Conservation (phyloP, 257 asterid species). For the Mentha longifolia region DNA sequence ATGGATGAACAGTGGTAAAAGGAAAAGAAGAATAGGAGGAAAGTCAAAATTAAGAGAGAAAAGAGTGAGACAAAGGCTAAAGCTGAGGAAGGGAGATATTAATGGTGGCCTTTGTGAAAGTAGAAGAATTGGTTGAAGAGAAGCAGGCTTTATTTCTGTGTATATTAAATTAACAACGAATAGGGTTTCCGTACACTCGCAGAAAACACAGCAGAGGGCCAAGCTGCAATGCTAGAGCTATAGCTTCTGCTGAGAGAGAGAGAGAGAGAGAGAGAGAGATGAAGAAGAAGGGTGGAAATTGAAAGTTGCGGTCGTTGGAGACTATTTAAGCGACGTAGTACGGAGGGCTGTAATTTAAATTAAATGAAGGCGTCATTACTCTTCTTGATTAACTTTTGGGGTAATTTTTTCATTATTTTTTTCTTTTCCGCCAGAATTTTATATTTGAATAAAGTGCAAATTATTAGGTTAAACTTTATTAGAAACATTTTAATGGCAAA, state of each 20-base stretch:
- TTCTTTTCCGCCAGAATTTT: no score
- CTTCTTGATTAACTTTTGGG: not conserved
- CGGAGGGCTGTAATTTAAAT: slow-evolving; percentile 26
- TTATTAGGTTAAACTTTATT: no score
- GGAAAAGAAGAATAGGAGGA: slow-evolving; percentile 14
- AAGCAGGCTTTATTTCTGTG: slow-evolving; percentile 32
- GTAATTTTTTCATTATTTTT: no score
- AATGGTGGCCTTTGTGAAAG: slow-evolving; percentile 26
- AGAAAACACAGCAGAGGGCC: slow-evolving; percentile 31
- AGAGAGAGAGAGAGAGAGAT: slow-evolving; percentile 10
- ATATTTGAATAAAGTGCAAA: no score
- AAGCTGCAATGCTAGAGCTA: slow-evolving; percentile 28
- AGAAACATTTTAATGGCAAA: no score
- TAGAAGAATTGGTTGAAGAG: slow-evolving; percentile 29
- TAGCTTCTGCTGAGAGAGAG: slow-evolving; percentile 29
- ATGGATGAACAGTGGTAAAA: slow-evolving; percentile 18
- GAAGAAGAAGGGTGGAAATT: not conserved
- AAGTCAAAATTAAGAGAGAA: slow-evolving; percentile 33
- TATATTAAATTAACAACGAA: slow-evolving; percentile 22
- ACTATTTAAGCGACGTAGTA: slow-evolving; percentile 36
- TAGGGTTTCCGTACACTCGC: slow-evolving; percentile 50
- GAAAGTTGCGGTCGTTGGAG: slow-evolving; percentile 33
- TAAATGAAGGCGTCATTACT: not conserved
- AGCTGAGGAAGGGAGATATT: slow-evolving; percentile 27
- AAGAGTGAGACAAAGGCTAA: slow-evolving; percentile 33